Percentiles rank a stretch among this genome's conserved stretches.
Evolutionary conservation across 768 basidiomycete species (phyloP).

Genomic region (Mycena epipterygia): DNA sequence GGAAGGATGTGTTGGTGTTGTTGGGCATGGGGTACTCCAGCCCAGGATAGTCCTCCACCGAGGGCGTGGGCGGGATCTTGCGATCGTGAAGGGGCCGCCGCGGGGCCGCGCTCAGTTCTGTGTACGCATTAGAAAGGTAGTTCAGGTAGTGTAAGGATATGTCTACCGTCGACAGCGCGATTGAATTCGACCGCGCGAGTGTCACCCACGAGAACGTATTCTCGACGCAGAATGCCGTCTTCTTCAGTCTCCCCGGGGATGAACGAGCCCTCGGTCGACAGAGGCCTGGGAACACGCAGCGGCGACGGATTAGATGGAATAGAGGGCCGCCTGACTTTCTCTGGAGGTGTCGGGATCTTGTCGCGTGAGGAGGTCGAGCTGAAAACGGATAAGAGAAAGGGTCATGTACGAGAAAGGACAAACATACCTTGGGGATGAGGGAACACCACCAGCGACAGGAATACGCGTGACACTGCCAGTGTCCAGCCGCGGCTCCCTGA

Average conservation of each 20-base stretch:
- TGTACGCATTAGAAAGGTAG: background rate
- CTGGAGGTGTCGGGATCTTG: slow-evolving; percentile 38
- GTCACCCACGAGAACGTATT: slow-evolving; percentile 96
- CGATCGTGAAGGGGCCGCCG: slow-evolving; percentile 73
- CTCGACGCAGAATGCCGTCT: slow-evolving; percentile 82
- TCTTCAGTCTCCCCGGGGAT: slow-evolving; percentile 91
- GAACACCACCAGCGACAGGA: slow-evolving; percentile 34
- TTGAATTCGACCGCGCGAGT: slow-evolving; percentile 92
- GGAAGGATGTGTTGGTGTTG: slow-evolving; percentile 70
- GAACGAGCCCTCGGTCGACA: slow-evolving; percentile 71
- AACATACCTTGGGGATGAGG: slow-evolving; percentile 44
- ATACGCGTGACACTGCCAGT: slow-evolving; percentile 39
- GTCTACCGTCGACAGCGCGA: slow-evolving; percentile 89
- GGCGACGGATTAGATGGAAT: slow-evolving; percentile 23
- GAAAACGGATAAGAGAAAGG: background rate
- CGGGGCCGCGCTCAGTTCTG: slow-evolving; percentile 76
- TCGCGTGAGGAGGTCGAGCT: slow-evolving; percentile 43
- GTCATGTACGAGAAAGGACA: background rate
- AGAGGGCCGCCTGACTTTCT: slow-evolving; percentile 40
- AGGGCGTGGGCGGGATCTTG: slow-evolving; percentile 62
- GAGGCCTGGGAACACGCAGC: slow-evolving; percentile 44
- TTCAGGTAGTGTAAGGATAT: background rate
- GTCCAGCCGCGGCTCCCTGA: slow-evolving; percentile 56
- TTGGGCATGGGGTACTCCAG: slow-evolving; percentile 49
- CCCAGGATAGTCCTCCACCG: slow-evolving; percentile 58